Evolutionary conservation across 2,329 filamentous ascomycete species (phyloP), one percentile per base, ranked within the genome.

Genomic region (Trichophyton schoenleinii): DNA sequence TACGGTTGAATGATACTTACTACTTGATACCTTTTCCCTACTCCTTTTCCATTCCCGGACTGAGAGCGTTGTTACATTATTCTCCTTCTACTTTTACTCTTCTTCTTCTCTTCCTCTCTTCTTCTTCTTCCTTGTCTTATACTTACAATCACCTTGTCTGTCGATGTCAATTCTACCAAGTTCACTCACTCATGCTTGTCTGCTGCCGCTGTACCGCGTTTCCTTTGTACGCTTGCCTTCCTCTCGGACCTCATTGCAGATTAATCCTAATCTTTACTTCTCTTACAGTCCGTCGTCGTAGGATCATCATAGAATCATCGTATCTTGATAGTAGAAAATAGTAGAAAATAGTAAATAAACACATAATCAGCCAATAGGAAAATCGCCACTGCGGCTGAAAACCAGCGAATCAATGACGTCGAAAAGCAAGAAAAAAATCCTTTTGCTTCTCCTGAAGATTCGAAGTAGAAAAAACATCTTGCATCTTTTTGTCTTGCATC

Each of bases 251-350:
- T 55, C 49, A 22, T n/a, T 49, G 20, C 46, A 55, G 49, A 36
- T 55, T 55, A 55, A 55, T 55, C 49, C 8, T 55, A 55, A 55
- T 55, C 49, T 55, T 49, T 55, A 36, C 34, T 36, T 11, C 34
- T 36, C 11, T 36, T 36, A 9, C 34, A 36, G 11, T 36, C 34
- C 34, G 2, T 5, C 34, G 11, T 3, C 34, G 22, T 22, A 22
- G 22, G 2, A 36, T 2, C 13, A 11, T 36, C 8, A 2, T 9
- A 9, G 34, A 9, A 36, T 36, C 34, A 36, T 6, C 0, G 0
- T 7, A 28, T 28, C 6, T 28, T 28, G 6, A 36, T 7, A 44
- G 42, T 44, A n/a, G 18, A 48, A 48, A 48, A 36, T 7, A 44
- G 42, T 44, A n/a, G 18, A 48, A 48, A 48, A 36, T 9, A 36